Base-by-base conservation (phyloP, 83 land plant species). In the Larix sibirica region DNA sequence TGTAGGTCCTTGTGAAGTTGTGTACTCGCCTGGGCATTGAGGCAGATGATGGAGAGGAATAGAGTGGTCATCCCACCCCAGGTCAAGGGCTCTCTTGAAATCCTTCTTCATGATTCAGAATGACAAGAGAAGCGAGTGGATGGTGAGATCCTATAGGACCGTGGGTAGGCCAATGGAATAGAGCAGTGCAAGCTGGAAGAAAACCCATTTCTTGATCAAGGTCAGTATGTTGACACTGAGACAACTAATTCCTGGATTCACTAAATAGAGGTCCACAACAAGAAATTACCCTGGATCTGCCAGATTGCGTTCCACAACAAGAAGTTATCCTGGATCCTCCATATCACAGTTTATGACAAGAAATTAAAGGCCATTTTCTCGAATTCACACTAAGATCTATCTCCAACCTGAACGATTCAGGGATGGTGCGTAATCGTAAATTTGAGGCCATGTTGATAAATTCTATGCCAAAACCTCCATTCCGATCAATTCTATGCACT, bases 1-100 rank as follows among this genome's bases (percentile, higher is more conserved):
- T 83, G 82, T 4, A 96, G 85, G 61, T 84, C 87, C 20, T 47
- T 76, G 64, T 89, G 91, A 10, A 96, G 76, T 9, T 84, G 88
- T 1, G 86, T 74, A 64, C 92, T 81, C 50, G 84, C 84, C 0
- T 59, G 81, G 12, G 86, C 87, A 4, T 89, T 61, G 20, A 82
- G 67, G 1, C 67, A 54, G 1, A 95, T 23, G 36, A 96, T 38
- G 4, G 79, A 13, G 4, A 95, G 99, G 71, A 96, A 82, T 79
- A 92, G 87, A 36, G 91, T 62, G 2, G 89, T 83, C 84, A 95
- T 85, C 28, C 99, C 99, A 3, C 97, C 97, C 78, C 82, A 92
- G 26, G 93, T 93, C 65, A 81, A 66, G 64, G 6, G 95, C 84
- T 70, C 86, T 89, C 7, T 84, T 44, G 89, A 95, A 96, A 75